A percentile compares a stretch with the other conserved stretches of the same genome.
Conservation (phyloP, 108 stramenopile genomes). For the Mediolabrus comicus region DNA sequence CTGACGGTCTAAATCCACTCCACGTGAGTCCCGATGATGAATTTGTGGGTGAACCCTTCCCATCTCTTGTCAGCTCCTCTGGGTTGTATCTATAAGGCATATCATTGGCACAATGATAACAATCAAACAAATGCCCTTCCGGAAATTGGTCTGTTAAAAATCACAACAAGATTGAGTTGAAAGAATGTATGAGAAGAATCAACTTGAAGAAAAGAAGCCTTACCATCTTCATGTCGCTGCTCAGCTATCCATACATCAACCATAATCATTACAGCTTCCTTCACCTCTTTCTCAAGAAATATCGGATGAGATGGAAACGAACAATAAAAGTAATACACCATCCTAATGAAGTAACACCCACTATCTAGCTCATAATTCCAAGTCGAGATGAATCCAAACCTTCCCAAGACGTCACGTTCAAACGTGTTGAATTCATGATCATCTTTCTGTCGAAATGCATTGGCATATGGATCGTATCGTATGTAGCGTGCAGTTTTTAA, state of each 20-base stretch:
- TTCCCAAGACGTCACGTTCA: conserved; percentile 44
- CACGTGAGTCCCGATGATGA: conserved; percentile 48
- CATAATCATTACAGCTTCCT: conserved; percentile 55
- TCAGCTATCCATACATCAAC: conserved; percentile 61
- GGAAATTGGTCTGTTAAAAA: too few species aligned
- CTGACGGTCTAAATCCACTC: conserved; percentile 58
- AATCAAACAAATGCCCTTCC: conserved; percentile 49
- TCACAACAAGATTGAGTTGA: too few species aligned
- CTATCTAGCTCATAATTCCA: conserved; percentile 72
- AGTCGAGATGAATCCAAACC: conserved; percentile 56
- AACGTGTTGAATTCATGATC: conserved; percentile 31
- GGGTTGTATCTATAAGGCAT: conserved; percentile 55
- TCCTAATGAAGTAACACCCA: conserved; percentile 54
- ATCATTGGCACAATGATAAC: conserved; percentile 38
- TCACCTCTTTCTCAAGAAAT: conserved; percentile 21
- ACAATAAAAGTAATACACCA: conserved; percentile 38
- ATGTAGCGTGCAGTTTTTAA: conserved; percentile 55
- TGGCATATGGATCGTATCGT: conserved; percentile 70
- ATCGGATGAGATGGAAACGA: conserved; percentile 24
- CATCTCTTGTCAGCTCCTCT: conserved; percentile 43
- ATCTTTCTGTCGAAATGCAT: conserved; percentile 49
- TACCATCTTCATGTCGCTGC: conserved; percentile 57
- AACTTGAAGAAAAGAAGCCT: too few species aligned
- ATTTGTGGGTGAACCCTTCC: conserved; percentile 50
- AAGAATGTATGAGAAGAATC: too few species aligned